Evolutionary conservation across 306 rosid species (phyloP), one percentile per base, ranked within the genome.

Genomic region (Lithocarpus polystachyus): DNA sequence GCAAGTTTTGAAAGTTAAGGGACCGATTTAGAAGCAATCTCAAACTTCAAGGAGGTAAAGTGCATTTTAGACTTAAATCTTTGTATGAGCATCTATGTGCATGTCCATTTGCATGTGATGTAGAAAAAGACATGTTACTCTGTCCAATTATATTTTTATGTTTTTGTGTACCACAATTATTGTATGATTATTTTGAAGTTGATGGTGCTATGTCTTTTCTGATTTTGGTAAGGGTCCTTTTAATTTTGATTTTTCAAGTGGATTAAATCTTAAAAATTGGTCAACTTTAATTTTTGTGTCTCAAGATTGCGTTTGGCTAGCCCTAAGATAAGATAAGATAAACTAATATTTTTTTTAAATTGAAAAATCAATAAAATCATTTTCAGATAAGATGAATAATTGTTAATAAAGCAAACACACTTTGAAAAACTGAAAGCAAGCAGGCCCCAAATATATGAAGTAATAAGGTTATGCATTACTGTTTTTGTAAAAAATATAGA

Each of bases 251-350:
- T 14, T 28, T 14, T 23, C 69, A 62, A 26, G 13, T 62, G 35
- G 69, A 26, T 29, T 15, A 29, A 62, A 28, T 62, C 68, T 31
- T 28, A 28, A 62, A 28, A 26, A 5, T 14, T 15, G n/a, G 15
- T 15, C 15, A 26, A 26, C 28, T 22, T 31, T 62, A 14, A 62
- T 6, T 15, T 62, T 62, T 13, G 15, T 62, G 6, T 28, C 20
- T 23, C 20, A 62, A 28, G n/a, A 62, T 15, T 13, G 35, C 17
- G 20, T 62, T 26, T 62, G 20, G 69, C 17, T 62, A 28, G 69
- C 69, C 69, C 37, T 17, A 62, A 62, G 69, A 62, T 62, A 62
- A 62, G 69, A 62, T 62, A 62, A 28, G 69, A 13, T 61, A 26
- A 14, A 28, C 37, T 14, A 14, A 5, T 28, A 14, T 61, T 12